Conservation (phyloP, 2,329 filamentous ascomycete genomes). For the Venturia pyrina region DNA sequence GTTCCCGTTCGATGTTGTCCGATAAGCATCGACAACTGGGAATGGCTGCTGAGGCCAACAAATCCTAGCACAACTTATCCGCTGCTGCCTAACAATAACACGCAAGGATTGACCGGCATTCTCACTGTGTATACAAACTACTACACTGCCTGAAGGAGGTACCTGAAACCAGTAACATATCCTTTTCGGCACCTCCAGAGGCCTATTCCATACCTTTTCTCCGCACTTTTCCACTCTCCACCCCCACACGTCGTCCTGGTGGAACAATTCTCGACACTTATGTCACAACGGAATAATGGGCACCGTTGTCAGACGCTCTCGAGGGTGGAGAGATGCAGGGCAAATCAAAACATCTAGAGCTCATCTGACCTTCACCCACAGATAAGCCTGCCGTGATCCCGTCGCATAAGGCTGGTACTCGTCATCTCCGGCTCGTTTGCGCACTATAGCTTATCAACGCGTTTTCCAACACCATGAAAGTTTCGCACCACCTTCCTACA, state of each 20-base stretch:
- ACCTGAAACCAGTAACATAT: background rate
- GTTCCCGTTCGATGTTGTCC: background rate
- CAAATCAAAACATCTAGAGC: background rate
- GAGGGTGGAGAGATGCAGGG: background rate
- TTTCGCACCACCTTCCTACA: background rate
- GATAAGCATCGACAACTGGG: background rate
- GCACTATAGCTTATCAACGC: constrained; percentile 4
- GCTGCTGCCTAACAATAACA: background rate
- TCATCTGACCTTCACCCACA: background rate
- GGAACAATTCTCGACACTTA: background rate
- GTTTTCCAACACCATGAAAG: background rate
- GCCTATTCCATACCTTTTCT: background rate
- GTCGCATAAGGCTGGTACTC: background rate
- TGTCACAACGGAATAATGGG: background rate
- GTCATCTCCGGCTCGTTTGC: background rate
- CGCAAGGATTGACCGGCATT: background rate
- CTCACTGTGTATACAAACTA: background rate
- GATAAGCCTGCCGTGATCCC: background rate
- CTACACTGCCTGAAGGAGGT: background rate
- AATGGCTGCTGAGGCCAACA: background rate
- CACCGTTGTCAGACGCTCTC: background rate
- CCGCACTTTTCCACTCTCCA: background rate
- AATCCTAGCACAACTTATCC: background rate
- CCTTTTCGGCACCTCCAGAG: background rate
- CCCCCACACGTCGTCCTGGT: background rate